Percentiles rank a stretch among this genome's conserved stretches.
phyloP scores from a whole-genome alignment of 1,139 yeast species.

The Tardiomyces blankii region DNA sequence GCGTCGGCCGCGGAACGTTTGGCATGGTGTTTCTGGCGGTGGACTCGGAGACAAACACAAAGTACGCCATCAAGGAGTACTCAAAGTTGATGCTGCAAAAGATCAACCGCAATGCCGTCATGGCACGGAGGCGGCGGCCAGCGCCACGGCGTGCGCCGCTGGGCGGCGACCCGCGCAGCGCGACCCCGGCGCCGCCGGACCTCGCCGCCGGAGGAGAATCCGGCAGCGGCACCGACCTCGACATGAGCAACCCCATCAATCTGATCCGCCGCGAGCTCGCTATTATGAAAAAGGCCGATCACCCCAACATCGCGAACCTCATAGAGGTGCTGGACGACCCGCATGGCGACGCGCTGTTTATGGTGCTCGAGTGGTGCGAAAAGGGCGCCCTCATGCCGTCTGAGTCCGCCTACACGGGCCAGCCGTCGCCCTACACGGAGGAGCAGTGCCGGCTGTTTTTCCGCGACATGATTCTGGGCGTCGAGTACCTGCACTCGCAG shows the following conservation, averaged over 20 bases:
- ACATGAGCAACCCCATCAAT: constrained; percentile 17
- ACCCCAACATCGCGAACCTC: constrained; percentile 71
- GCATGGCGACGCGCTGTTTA: constrained; percentile 52
- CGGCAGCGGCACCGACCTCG: background rate
- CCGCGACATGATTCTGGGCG: constrained; percentile 77
- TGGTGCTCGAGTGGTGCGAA: constrained; percentile 65
- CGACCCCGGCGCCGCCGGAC: constrained; percentile 9
- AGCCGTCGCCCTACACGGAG: constrained; percentile 35
- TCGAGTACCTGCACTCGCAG: constrained; percentile 84
- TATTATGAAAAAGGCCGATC: constrained; percentile 68
- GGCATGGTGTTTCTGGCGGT: constrained; percentile 82
- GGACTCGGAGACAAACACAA: constrained; percentile 33
- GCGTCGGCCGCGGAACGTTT: constrained; percentile 80
- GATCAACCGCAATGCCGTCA: constrained; percentile 34
- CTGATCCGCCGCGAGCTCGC: constrained; percentile 69
- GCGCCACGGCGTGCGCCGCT: constrained; percentile 5
- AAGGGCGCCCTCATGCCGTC: constrained; percentile 31
- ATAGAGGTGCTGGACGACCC: constrained; percentile 75
- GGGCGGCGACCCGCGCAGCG: constrained; percentile 1
- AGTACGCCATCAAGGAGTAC: constrained; percentile 61
- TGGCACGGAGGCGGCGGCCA: constrained; percentile 19
- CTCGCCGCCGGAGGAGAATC: constrained; percentile 1
- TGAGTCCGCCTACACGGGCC: constrained; percentile 11
- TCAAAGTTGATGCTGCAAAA: constrained; percentile 31
- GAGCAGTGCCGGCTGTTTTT: constrained; percentile 37